Evolutionary conservation across 1,284 basidiomycete genomes (phyloP).

Genomic region (Hypsizygus ulmarius): DNA sequence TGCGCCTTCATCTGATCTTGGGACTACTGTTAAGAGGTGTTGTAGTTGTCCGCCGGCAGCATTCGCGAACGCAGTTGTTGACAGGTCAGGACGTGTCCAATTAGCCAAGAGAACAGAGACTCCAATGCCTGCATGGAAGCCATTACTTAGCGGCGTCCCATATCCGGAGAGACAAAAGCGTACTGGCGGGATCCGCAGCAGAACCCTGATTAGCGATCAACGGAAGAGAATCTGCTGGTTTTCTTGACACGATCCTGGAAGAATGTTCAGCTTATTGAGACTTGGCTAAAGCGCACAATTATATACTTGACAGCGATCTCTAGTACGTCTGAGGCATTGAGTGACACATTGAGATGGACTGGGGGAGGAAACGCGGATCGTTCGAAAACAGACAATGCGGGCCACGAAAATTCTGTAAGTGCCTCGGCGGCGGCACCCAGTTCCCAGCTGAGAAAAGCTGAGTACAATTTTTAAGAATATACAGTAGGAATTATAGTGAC

Average conservation of each 20-base stretch:
- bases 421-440: slow-evolving; percentile 65
- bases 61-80: slow-evolving; percentile 41
- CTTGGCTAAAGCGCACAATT: background rate
- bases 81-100: slow-evolving; percentile 41
- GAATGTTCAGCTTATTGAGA: background rate
- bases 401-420: slow-evolving; percentile 58
- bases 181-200: slow-evolving; percentile 69
- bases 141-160: slow-evolving; percentile 2
- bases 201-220: slow-evolving; percentile 49
- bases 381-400: slow-evolving; percentile 54
- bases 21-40: slow-evolving; percentile 58
- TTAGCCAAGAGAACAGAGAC: slow-evolving; percentile 61
- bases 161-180: slow-evolving; percentile 5
- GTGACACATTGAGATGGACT: slow-evolving; percentile 24
- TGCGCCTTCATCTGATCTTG: slow-evolving; percentile 55
- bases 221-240: slow-evolving; percentile 32
- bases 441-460: slow-evolving; percentile 51
- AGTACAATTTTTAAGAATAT: too few species aligned
- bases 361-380: slow-evolving; percentile 37
- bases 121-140: slow-evolving; percentile 44
- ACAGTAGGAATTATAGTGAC: slow-evolving; percentile 6
- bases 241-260: slow-evolving; percentile 35
- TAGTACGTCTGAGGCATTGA: slow-evolving; percentile 39
- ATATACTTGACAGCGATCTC: slow-evolving; percentile 38
- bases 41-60: slow-evolving; percentile 39